A percentile compares a stretch with the other conserved stretches of the same genome.
Conservation (phyloP, 2,329 filamentous ascomycete genomes). For the Epichloe scottii region DNA sequence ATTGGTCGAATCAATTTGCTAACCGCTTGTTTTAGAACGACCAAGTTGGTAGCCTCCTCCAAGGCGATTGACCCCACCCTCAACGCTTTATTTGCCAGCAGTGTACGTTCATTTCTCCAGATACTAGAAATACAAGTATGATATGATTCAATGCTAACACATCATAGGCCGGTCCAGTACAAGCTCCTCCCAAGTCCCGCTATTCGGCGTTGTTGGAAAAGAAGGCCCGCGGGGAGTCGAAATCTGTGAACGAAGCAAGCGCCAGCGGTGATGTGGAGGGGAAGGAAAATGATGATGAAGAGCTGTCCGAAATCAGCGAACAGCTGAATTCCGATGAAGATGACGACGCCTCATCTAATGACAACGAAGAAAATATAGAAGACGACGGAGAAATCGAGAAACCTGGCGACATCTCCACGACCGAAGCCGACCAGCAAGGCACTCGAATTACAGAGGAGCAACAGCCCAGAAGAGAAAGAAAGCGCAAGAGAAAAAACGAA, state of each 20-base stretch:
- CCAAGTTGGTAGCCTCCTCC: conserved; percentile 28
- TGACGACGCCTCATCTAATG: conserved; percentile 11
- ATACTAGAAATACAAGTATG: background rate
- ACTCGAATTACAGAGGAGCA: conserved; percentile 22
- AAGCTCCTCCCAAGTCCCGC: conserved; percentile 30
- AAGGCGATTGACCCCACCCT: conserved; percentile 56
- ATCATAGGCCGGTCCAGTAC: conserved; percentile 37
- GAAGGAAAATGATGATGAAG: conserved; percentile 17
- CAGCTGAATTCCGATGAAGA: conserved; percentile 18
- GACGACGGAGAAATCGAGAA: conserved; percentile 9
- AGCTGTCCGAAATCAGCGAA: conserved; percentile 15
- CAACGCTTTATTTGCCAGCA: conserved; percentile 57
- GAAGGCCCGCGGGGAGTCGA: conserved; percentile 14
- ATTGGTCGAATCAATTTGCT: conserved; percentile 9
- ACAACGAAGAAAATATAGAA: conserved; percentile 11
- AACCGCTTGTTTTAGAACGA: conserved; percentile 20
- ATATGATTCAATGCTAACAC: background rate
- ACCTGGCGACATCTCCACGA: background rate
- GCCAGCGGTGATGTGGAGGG: conserved; percentile 16
- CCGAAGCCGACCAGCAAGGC: conserved; percentile 7
- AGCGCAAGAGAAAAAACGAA: conserved; percentile 55
- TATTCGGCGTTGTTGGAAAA: conserved; percentile 27
- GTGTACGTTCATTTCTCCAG: conserved; percentile 41
- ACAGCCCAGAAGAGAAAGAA: conserved; percentile 35
- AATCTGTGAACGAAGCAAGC: conserved; percentile 12